A percentile compares a stretch with the other conserved stretches of the same genome.
phyloP scores from a whole-genome alignment of 371 early-diverging fungal genomes.

The Homolaphlyctis polyrhiza region DNA sequence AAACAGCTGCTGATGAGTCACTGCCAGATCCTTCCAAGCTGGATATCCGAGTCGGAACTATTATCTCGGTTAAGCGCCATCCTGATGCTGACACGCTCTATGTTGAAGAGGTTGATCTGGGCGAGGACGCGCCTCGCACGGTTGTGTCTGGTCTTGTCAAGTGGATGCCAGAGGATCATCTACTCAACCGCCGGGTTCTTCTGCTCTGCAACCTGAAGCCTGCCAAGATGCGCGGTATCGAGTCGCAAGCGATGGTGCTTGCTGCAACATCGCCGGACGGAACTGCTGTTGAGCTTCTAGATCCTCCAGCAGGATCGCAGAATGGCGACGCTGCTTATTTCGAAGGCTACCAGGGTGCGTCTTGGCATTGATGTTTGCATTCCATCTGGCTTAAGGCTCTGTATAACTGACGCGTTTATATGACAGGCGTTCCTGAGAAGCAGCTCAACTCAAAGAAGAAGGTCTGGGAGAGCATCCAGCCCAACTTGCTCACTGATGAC shows the following conservation, averaged over 20 bases:
- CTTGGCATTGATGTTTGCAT: neutral
- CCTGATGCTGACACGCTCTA: conserved; percentile 89
- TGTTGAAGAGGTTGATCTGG: conserved; percentile 87
- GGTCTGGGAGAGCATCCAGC: conserved; percentile 92
- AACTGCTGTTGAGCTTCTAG: conserved; percentile 79
- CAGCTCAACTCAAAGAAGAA: conserved; percentile 92
- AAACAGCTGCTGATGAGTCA: neutral
- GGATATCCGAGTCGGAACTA: conserved; percentile 70
- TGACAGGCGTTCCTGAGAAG: conserved; percentile 64
- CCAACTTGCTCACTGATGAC: conserved; percentile 74
- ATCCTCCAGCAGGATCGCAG: conserved; percentile 73
- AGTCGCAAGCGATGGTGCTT: conserved; percentile 89
- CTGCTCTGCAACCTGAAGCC: conserved; percentile 90
- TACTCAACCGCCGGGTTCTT: conserved; percentile 61
- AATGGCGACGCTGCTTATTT: conserved; percentile 86
- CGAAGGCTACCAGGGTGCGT: conserved; percentile 64
- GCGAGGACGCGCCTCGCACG: conserved; percentile 77
- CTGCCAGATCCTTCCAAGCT: conserved; percentile 8
- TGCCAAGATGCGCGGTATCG: conserved; percentile 86
- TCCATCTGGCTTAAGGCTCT: too few relatives aligned
- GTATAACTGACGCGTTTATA: too few relatives aligned
- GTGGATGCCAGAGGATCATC: conserved; percentile 78
- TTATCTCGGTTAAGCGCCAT: conserved; percentile 75
- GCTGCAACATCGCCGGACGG: conserved; percentile 69
- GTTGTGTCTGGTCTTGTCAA: conserved; percentile 90